Base-by-base conservation (phyloP, 805 yeast genomes). In the Candida caryicola region DNA sequence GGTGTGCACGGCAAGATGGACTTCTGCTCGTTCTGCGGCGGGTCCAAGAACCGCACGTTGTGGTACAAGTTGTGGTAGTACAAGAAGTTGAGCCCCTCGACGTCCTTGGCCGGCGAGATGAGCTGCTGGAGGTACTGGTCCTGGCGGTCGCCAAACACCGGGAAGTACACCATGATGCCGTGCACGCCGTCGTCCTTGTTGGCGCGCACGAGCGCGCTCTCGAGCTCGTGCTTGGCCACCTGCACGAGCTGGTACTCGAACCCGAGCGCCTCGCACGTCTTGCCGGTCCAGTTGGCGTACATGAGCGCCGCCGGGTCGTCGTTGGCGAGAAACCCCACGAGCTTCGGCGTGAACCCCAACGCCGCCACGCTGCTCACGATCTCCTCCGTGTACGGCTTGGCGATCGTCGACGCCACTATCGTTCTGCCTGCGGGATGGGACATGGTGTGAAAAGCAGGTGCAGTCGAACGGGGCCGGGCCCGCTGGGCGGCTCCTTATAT, bases 111-210 rank as follows among this genome's bases (percentile, higher is more conserved):
- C 28, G 82, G 71, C n/a, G 89, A 70, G 14, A 93, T 90, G 44
- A 89, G 85, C 64, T 93, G 98, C 66, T 93, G 98, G 41, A 93
- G 64, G 60, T 93, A 93, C 63, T 86, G 95, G 62, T 93, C 99
- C 64, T 93, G 98, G 42, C 86, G 78, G 57, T 87, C 86, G 3
- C 96, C 96, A 63, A 87, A 93, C 2, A 93, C 98, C 0, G 99
- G 99, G 76, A 91, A 93, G 61, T 93, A 93, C 12, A 93, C 91
- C 85, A 93, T 89, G 49, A 93, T 93, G 17, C 98, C 99, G 57
- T 89, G 82, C 28, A 91, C 86, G 1, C 59, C 50, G 39, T 74
- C 77, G 54, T 90, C 91, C 19, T 71, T 69, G 59, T 93, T 93
- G 42, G 98, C 96, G 29, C 76, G 79, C 33, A 89, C 76, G 43